Evolutionary conservation across 2,329 filamentous ascomycete genomes (phyloP).

Genomic region (Beauveria sp.): DNA sequence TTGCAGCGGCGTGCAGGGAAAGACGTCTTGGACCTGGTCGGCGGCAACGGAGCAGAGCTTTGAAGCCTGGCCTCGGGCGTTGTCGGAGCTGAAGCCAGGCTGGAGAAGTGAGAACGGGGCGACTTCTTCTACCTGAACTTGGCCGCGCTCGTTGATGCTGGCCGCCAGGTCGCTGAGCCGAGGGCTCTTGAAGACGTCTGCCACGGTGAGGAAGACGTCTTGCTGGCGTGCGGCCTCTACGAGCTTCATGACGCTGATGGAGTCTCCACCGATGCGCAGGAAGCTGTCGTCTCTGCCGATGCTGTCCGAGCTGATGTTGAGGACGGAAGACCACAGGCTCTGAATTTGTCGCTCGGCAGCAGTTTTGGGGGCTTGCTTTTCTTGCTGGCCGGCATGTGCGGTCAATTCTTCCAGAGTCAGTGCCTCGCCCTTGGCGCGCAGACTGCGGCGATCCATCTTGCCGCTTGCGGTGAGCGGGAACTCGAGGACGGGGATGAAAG

Average conservation of each 20-base stretch:
- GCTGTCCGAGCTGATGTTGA: slow-evolving; percentile 26
- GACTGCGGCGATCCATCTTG: slow-evolving; percentile 10
- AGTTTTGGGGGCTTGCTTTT: neutral
- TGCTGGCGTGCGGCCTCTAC: slow-evolving; percentile 29
- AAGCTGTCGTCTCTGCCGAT: slow-evolving; percentile 28
- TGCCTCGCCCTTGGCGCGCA: slow-evolving; percentile 8
- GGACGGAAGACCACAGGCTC: slow-evolving; percentile 32
- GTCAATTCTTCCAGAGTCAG: slow-evolving; percentile 6
- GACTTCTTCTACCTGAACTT: neutral
- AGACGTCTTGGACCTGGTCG: neutral
- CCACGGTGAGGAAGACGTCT: slow-evolving; percentile 23
- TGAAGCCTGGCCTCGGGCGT: neutral
- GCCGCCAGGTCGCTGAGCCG: slow-evolving; percentile 21
- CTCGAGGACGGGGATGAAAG: slow-evolving; percentile 9
- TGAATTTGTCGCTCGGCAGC: slow-evolving; percentile 15
- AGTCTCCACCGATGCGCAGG: slow-evolving; percentile 35
- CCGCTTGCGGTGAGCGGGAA: slow-evolving; percentile 4
- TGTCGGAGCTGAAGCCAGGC: neutral
- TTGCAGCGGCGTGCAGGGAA: slow-evolving; percentile 7
- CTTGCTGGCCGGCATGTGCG: slow-evolving; percentile 3
- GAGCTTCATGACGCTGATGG: slow-evolving; percentile 35
- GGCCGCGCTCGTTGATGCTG: neutral
- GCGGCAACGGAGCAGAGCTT: neutral
- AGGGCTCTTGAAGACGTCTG: slow-evolving; percentile 24
- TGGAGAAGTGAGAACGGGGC: slow-evolving; percentile 2